Percentiles rank a stretch among this genome's conserved stretches.
Evolutionary conservation across 2,329 filamentous ascomycete species (phyloP).

Genomic region (Talaromyces funiculosus): DNA sequence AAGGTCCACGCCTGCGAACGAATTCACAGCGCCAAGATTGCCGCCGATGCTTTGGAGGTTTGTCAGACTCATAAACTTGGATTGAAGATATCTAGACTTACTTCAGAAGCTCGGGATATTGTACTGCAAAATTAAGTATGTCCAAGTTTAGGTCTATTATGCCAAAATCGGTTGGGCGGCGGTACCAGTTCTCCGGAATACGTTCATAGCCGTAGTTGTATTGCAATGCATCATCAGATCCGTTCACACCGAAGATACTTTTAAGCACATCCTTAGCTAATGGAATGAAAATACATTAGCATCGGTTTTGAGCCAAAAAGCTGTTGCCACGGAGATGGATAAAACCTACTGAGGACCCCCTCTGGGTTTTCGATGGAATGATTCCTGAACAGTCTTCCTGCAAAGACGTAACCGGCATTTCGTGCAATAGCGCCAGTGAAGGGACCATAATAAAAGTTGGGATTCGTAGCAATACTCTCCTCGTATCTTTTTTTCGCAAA

Average conservation of each 20-base stretch:
- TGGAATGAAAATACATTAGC: constrained; percentile 9
- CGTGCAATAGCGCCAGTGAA: constrained; percentile 47
- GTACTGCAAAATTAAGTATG: constrained; percentile 30
- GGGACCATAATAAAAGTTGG: constrained; percentile 52
- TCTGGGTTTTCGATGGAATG: constrained; percentile 39
- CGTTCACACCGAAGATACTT: constrained; percentile 46
- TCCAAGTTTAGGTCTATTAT: constrained; percentile 41
- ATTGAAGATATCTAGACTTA: constrained; percentile 14
- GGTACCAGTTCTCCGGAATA: constrained; percentile 52
- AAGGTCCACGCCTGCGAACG: constrained; percentile 45
- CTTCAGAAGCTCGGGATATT: constrained; percentile 40
- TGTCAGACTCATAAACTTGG: neutral
- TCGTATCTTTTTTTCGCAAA: constrained; percentile 44
- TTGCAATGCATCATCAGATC: constrained; percentile 36
- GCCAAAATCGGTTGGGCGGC: constrained; percentile 42
- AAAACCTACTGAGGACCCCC: constrained; percentile 31
- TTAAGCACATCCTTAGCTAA: constrained; percentile 39
- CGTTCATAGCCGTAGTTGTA: constrained; percentile 47
- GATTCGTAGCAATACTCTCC: constrained; percentile 47
- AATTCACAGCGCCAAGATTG: constrained; percentile 48
- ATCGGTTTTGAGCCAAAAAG: neutral
- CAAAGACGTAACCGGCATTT: constrained; percentile 46
- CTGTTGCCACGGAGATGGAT: neutral
- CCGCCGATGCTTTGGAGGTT: constrained; percentile 42
- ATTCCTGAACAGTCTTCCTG: constrained; percentile 42